These are phyloP conservation scores for Verticillium nubilum DNA, from an alignment of 2,329 filamentous ascomycete species.

Conservation along the genomic window DNA sequence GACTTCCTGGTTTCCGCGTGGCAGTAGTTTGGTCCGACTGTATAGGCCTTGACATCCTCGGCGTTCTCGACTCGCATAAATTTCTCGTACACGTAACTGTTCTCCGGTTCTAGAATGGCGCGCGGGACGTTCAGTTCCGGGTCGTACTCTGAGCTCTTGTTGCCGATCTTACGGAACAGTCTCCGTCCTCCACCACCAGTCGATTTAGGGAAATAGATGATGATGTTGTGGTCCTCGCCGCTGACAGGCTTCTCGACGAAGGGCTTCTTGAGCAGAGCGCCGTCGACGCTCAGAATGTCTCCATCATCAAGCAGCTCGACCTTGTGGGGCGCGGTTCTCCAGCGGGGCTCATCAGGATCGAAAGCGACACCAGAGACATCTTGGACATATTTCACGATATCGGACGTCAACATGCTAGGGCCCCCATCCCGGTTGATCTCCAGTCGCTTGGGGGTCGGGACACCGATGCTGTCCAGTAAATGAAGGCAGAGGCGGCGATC, in stretches of 20 bases:
- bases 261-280: conserved; percentile 74
- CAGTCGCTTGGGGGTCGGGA: conserved; percentile 81
- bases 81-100: conserved; percentile 95
- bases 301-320: conserved; percentile 87
- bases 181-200: conserved; percentile 84
- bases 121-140: conserved; percentile 70
- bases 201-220: conserved; percentile 90
- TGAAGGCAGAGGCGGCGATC: conserved; percentile 85
- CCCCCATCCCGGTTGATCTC: conserved; percentile 94
- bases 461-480: conserved; percentile 82
- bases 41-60: conserved; percentile 98
- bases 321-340: conserved; percentile 50
- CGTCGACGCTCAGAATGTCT: conserved; percentile 84
- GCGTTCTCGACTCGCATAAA: conserved; percentile 96
- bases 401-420: conserved; percentile 69
- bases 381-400: conserved; percentile 74
- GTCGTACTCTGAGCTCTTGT: conserved; percentile 96
- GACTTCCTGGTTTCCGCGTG: conserved; percentile 97
- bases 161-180: conserved; percentile 94
- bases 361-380: conserved; percentile 74
- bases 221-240: conserved; percentile 97
- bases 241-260: conserved; percentile 99
- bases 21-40: conserved; percentile 86
- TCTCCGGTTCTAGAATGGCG: conserved; percentile 71
- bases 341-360: conserved; percentile 55